Evolutionary conservation across 148 eudicot species (phyloP).

Genomic region (Beta vulgaris): DNA sequence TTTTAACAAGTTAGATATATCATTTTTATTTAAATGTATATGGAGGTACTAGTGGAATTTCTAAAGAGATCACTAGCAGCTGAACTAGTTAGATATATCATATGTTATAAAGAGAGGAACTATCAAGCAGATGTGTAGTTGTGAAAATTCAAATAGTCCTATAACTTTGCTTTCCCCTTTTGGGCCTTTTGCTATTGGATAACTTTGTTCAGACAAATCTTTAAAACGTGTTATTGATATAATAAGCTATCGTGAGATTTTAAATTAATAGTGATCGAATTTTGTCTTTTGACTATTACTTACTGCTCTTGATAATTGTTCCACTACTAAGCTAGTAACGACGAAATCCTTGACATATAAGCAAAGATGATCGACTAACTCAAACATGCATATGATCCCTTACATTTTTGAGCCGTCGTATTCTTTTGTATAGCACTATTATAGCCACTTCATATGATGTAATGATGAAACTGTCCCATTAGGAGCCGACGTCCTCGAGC

Average conservation of each 20-base stretch:
- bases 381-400: background rate
- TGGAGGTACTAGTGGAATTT: too few relatives aligned
- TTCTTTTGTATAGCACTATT: background rate
- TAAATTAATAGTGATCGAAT: too few relatives aligned
- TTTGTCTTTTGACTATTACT: background rate
- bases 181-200: background rate
- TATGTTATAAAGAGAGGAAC: too few relatives aligned
- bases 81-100: too few relatives aligned
- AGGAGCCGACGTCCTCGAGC: constrained; percentile 21
- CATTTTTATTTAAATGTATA: too few relatives aligned
- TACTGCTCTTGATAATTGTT: background rate
- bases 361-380: background rate
- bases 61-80: too few relatives aligned
- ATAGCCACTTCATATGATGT: too few relatives aligned
- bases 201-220: background rate
- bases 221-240: background rate
- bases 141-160: background rate
- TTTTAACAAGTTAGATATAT: too few relatives aligned
- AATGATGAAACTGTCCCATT: background rate
- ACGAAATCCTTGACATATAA: background rate
- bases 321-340: background rate
- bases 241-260: too few relatives aligned
- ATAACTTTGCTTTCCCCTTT: background rate
- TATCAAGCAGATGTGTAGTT: background rate
- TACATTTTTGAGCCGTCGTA: background rate